Percentiles rank a stretch among this genome's conserved stretches.
These are phyloP conservation scores for Phyllosticta citriasiana DNA, from an alignment of 2,329 filamentous ascomycete genomes.

Conservation along the genomic window DNA sequence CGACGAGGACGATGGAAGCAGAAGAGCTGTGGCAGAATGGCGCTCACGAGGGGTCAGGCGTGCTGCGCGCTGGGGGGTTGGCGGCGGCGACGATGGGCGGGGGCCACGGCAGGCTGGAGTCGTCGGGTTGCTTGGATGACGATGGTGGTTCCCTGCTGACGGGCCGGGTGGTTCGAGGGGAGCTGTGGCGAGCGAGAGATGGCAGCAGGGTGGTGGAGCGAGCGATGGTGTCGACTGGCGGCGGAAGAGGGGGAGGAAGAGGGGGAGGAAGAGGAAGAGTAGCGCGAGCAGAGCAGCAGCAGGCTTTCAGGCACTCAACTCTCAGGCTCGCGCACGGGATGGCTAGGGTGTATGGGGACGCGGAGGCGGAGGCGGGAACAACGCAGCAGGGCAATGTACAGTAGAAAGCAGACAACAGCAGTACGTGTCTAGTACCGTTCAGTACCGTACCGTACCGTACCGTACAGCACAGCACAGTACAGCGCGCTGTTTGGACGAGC, in stretches of 20 bases:
- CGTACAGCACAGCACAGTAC: no score
- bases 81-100: conserved; percentile 8
- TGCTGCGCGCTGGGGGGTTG: background rate
- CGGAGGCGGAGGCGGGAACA: no score
- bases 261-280: background rate
- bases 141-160: background rate
- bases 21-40: background rate
- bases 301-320: background rate
- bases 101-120: background rate
- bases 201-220: background rate
- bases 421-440: no score
- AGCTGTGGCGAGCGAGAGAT: background rate
- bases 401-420: no score
- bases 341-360: background rate
- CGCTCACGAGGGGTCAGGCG: conserved; percentile 6
- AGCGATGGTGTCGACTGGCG: background rate
- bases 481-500: no score
- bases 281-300: background rate
- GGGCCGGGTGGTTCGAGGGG: background rate
- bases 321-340: background rate
- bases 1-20: conserved; percentile 8
- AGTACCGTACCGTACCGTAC: no score
- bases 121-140: background rate
- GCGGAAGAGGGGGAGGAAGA: background rate
- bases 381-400: no score